Conservation (phyloP, 2,329 filamentous ascomycete species). For the Trichoderma brevicompactum region DNA sequence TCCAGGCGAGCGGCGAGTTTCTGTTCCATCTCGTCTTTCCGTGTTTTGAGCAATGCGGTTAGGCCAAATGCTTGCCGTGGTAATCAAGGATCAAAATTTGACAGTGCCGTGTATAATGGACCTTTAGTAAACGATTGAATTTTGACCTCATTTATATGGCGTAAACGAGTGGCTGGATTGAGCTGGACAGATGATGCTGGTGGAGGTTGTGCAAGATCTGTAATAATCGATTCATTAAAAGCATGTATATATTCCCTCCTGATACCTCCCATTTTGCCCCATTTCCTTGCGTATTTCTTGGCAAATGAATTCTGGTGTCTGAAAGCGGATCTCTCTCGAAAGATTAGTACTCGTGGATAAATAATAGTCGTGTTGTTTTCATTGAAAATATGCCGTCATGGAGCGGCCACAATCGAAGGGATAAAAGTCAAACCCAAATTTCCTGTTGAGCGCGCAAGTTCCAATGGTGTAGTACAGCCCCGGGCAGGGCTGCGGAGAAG, state of each 20-base stretch:
- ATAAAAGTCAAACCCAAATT: background rate
- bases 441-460: slow-evolving; percentile 3
- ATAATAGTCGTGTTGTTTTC: background rate
- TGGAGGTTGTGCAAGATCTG: background rate
- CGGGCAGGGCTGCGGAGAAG: background rate
- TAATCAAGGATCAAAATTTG: background rate
- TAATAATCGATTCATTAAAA: background rate
- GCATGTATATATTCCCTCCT: background rate
- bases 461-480: background rate
- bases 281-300: background rate
- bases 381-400: background rate
- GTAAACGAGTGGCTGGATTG: background rate
- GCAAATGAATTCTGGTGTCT: background rate
- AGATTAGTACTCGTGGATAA: background rate
- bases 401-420: background rate
- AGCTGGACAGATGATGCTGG: background rate
- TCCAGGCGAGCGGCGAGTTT: background rate
- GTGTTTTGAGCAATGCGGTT: background rate
- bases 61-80: background rate
- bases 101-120: background rate
- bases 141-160: background rate
- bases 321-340: background rate
- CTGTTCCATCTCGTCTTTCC: background rate
- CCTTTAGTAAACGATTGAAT: too few species aligned
- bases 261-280: background rate